These are phyloP conservation scores for Russula earlei DNA, from an alignment of 768 basidiomycete genomes.

Conservation along the genomic window DNA sequence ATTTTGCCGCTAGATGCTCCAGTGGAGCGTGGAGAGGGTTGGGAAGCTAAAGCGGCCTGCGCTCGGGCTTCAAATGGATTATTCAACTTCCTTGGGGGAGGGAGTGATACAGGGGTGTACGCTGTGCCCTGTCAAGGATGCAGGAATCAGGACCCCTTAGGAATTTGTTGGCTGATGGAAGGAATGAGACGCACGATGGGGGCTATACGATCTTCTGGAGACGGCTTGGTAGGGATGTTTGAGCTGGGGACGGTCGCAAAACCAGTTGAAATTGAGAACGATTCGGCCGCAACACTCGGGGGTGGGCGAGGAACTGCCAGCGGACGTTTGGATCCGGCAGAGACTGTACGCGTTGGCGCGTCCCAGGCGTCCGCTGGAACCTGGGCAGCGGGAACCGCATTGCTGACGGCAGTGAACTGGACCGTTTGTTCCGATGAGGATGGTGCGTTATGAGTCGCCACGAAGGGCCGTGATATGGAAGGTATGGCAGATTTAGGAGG, in stretches of 20 bases:
- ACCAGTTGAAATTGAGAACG: constrained; percentile 25
- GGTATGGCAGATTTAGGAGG: constrained; percentile 20
- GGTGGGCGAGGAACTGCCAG: constrained; percentile 32
- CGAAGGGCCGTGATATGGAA: constrained; percentile 34
- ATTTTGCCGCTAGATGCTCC: constrained; percentile 56
- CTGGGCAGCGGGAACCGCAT: constrained; percentile 28
- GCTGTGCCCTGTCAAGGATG: constrained; percentile 49
- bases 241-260: constrained; percentile 37
- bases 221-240: constrained; percentile 51
- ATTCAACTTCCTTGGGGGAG: constrained; percentile 77
- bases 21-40: constrained; percentile 21
- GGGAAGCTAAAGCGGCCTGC: constrained; percentile 16
- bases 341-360: constrained; percentile 34
- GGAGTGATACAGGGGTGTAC: constrained; percentile 80
- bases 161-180: neutral
- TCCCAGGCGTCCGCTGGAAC: constrained; percentile 52
- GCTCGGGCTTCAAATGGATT: constrained; percentile 62
- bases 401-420: constrained; percentile 23
- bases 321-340: constrained; percentile 26
- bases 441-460: constrained; percentile 27
- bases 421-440: constrained; percentile 31
- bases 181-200: constrained; percentile 38
- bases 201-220: constrained; percentile 73
- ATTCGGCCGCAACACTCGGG: constrained; percentile 25
- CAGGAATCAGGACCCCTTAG: neutral